Base-by-base conservation (phyloP, 148 eudicot species). In the Amaranthus hypochondriacus region DNA sequence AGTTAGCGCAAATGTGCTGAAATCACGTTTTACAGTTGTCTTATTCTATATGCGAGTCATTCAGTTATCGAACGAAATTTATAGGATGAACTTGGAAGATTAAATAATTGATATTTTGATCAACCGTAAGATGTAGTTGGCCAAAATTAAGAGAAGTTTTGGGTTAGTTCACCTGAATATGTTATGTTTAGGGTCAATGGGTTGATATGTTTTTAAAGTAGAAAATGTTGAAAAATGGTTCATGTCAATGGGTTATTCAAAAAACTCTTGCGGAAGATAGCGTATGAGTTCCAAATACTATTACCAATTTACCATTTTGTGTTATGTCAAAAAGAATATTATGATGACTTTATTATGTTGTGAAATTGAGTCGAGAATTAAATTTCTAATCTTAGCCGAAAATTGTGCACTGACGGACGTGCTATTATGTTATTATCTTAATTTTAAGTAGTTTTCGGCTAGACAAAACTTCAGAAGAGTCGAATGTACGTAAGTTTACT, bases 81-180 rank as follows among this genome's bases (percentile, higher is more conserved):
- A 70, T 77, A 71, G 57, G 57, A 48, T 7, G 28, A 57, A 57
- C 50, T 28, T 47, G 9, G 14, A 75, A 15, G 68, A 12, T 46
- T 14, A 6, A 44, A 59, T 14, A 14, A 13, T 48, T 46, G 58
- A 39, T 72, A 48, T 51, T 72, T 64, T 56, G 54, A 47, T 72
- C 65, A 57, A 57, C 48, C 9, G 21, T 56, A 58, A 18, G 43
- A 63, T 66, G 67, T 81, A 48, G 83, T 81, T 81, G 80, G 77
- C 76, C 80, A 13, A 68, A 68, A 68, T 67, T 48, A 42, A 62
- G 59, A 71, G 76, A 50, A 55, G 6, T 18, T 51, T 57, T 49
- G 1, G 43, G 77, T 68, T 81, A 66, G 83, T 63, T 81, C 74
- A 81, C 66, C 83, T 62, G 72, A 73, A 42, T 51, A 42, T 15